Evolutionary conservation across 805 yeast species (phyloP).

Genomic region (Starmerella bombicola): DNA sequence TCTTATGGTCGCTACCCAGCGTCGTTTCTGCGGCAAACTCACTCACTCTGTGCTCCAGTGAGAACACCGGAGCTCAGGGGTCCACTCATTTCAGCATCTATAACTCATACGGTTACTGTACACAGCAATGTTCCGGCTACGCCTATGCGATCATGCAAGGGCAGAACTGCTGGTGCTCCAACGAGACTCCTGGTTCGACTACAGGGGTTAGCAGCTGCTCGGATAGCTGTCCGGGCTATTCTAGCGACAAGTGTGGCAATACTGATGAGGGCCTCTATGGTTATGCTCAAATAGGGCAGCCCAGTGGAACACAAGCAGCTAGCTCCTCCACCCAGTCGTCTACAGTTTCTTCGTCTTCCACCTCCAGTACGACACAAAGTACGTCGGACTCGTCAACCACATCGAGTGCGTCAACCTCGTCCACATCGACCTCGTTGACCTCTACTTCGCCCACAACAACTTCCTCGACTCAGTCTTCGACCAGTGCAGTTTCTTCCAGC

Average conservation of each 20-base stretch:
- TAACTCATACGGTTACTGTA: constrained; percentile 43
- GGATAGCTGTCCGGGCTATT: constrained; percentile 36
- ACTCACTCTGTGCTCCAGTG: constrained; percentile 30
- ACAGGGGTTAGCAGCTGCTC: constrained; percentile 28
- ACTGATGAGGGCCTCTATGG: constrained; percentile 38
- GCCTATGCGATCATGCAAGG: constrained; percentile 44
- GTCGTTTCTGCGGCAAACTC: constrained; percentile 18
- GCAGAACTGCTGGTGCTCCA: constrained; percentile 51
- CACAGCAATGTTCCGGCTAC: constrained; percentile 36
- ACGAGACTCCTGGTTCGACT: constrained; percentile 37
- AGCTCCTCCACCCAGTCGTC: constrained; percentile 12
- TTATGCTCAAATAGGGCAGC: constrained; percentile 35
- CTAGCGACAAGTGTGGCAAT: constrained; percentile 36
- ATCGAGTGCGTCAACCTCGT: constrained; percentile 4
- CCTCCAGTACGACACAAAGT: constrained; percentile 17
- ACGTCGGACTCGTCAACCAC: constrained; percentile 8
- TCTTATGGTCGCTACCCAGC: too few relatives aligned
- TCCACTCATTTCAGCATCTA: constrained; percentile 20
- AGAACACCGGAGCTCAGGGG: constrained; percentile 31
- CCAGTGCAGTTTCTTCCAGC: neutral
- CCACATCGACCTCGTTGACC: constrained; percentile 2
- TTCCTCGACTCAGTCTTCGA: neutral
- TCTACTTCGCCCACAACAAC: constrained; percentile 1
- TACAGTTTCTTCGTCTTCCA: constrained; percentile 12
- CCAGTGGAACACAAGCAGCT: constrained; percentile 26